These are phyloP conservation scores for Phytophthora uliginosa DNA, from an alignment of 352 stramenopile genomes.

Conservation along the genomic window DNA sequence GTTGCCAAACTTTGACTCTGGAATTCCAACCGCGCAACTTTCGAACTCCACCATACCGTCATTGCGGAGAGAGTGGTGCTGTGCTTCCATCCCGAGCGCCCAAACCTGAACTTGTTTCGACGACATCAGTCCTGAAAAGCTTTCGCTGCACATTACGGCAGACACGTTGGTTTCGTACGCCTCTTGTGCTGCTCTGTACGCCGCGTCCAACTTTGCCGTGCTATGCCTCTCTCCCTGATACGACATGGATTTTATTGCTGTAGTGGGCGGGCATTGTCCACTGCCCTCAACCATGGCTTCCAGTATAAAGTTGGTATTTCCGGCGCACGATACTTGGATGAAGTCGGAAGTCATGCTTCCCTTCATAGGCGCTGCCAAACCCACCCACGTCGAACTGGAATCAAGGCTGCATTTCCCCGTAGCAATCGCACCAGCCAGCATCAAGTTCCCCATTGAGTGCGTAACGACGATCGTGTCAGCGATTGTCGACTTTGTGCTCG, in stretches of 20 bases:
- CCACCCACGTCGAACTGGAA: conserved; percentile 37
- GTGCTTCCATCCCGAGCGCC: not conserved
- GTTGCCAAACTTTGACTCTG: conserved; percentile 30
- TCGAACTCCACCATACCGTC: conserved; percentile 49
- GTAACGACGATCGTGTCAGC: conserved; percentile 29
- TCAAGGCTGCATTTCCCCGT: conserved; percentile 29
- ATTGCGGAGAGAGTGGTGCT: conserved; percentile 3
- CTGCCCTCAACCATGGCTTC: conserved; percentile 21
- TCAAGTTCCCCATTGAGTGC: conserved; percentile 29
- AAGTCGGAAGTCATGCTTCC: conserved; percentile 29
- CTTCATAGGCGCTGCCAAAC: conserved; percentile 29
- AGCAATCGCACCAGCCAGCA: conserved; percentile 33
- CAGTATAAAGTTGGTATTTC: conserved; percentile 15
- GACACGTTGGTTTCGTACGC: conserved; percentile 38
- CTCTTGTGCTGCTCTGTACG: conserved; percentile 36
- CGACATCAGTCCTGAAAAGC: conserved; percentile 37
- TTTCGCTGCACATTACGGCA: conserved; percentile 44
- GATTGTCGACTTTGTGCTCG: conserved; percentile 6
- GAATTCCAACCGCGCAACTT: conserved; percentile 35
- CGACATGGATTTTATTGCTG: conserved; percentile 29
- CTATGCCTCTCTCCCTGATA: conserved; percentile 36
- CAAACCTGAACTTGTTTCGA: conserved; percentile 11
- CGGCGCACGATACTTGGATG: conserved; percentile 21
- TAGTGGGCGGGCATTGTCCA: conserved; percentile 30
- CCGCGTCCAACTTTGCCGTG: conserved; percentile 18